These are phyloP conservation scores for Cryptosporidium sp. DNA, from an alignment of 169 alveolate genomes.

Conservation along the genomic window DNA sequence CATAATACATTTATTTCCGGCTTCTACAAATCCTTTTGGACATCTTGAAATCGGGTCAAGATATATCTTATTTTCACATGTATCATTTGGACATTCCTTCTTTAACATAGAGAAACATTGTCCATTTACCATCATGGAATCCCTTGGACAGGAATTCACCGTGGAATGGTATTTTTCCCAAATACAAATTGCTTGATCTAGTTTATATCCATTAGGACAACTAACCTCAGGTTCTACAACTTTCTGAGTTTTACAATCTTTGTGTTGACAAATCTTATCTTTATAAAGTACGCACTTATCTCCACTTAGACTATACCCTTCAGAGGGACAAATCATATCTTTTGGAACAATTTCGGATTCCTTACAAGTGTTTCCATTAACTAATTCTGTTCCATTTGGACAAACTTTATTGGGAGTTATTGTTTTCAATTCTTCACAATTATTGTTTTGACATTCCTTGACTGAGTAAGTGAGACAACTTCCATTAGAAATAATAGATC, in stretches of 20 bases:
- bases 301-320: conserved; percentile 18
- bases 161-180: conserved; percentile 22
- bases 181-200: conserved; percentile 29
- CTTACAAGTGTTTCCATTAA: conserved; percentile 8
- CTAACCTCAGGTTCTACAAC: conserved; percentile 30
- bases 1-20: conserved; percentile 28
- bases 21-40: conserved; percentile 68
- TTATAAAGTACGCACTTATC: conserved; percentile 38
- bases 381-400: conserved; percentile 48
- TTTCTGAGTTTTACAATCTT: conserved; percentile 8
- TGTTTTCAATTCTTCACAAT: conserved; percentile 19
- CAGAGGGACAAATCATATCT: conserved; percentile 56
- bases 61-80: conserved; percentile 28
- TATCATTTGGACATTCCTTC: conserved; percentile 46
- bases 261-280: conserved; percentile 32
- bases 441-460: conserved; percentile 21
- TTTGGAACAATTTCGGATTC: conserved; percentile 29
- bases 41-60: conserved; percentile 21
- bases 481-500: conserved; percentile 18
- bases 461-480: conserved; percentile 18
- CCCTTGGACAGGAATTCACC: conserved; percentile 1
- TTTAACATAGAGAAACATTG: conserved; percentile 12
- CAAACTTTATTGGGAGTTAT: conserved; percentile 20
- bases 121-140: conserved; percentile 41
- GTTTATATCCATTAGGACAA: conserved; percentile 32